Base-by-base conservation (phyloP, 1,139 yeast species). In the Sugiyamaella sp. region DNA sequence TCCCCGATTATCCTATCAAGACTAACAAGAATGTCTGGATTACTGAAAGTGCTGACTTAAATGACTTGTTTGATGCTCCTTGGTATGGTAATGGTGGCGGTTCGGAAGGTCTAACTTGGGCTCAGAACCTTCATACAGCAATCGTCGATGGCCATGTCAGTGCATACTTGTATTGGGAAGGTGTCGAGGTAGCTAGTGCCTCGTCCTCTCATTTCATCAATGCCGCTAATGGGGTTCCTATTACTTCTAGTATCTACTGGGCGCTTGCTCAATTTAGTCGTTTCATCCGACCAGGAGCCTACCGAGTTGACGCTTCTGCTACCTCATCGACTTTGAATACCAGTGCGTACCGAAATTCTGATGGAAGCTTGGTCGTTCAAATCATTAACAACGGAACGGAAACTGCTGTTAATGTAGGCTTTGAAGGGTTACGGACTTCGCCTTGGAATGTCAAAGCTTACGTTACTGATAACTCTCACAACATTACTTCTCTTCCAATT, bases 211-310 rank as follows among this genome's bases (percentile, higher is more conserved):
- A 42, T 14, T 43, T 51, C 22, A 41, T 51, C 25, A 46, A 46
- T 21, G 29, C 25, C 19, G 42, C 16, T 16, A 25, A 37, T 16
- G 51, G 44, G 3, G 43, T 19, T 12, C 42, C 33, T 2, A 47
- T 51, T 8, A 24, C 47, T n/a, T 46, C 54, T 2, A 40, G 24
- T 16, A 39, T 43, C 6, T 46, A 29, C 25, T 51, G 51, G 51
- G 50, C 51, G 1, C 32, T 55, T n/a, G 61, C 59, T 5, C 60
- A 57, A 19, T 58, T 58, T 38, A 51, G 58, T 17, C 42, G 55
- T 35, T 58, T 53, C 41, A 49, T 58, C 24, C 53, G 60, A 40
- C 57, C 60, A 19, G 61, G 61, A 21, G 56, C 60, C 14, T 49
- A 49, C 39, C 43, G 54, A 29, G 24, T 51, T 20, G 51, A 35